Percentiles rank a stretch among this genome's conserved stretches.
Conservation (phyloP, 352 stramenopile species). For the Phytophthora tentaculata region DNA sequence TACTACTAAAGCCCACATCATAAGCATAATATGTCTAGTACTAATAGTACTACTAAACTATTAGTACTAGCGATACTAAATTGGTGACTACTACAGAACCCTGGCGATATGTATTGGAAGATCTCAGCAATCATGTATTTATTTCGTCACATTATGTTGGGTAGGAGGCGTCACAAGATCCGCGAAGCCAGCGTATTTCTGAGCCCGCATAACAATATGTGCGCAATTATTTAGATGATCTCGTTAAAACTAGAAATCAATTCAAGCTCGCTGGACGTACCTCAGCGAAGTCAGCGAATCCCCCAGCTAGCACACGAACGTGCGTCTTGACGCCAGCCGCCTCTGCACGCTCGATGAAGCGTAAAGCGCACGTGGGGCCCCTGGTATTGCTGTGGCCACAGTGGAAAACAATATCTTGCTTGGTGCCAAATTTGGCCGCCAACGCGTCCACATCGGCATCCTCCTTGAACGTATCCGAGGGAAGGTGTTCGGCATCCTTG, state of each 20-base stretch:
- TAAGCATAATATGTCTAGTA: too few species aligned
- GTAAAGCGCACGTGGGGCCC: slow-evolving; percentile 44
- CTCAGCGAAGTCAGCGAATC: slow-evolving; percentile 35
- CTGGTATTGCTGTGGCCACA: slow-evolving; percentile 45
- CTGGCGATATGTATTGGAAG: too few species aligned
- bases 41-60: too few species aligned
- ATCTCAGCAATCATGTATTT: too few species aligned
- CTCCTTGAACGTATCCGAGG: slow-evolving; percentile 39
- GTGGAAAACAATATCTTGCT: slow-evolving; percentile 48
- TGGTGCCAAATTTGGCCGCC: slow-evolving; percentile 31
- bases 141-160: neutral
- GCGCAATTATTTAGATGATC: too few species aligned
- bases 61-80: too few species aligned
- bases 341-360: slow-evolving; percentile 36
- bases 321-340: slow-evolving; percentile 27
- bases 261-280: too few species aligned
- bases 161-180: slow-evolving; percentile 4
- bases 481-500: slow-evolving; percentile 38
- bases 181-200: slow-evolving; percentile 3
- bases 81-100: too few species aligned
- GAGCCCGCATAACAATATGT: neutral
- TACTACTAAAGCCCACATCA: too few species aligned
- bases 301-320: slow-evolving; percentile 32
- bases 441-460: slow-evolving; percentile 45
- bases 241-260: too few species aligned